Evolutionary conservation across 1,139 yeast genomes (phyloP).

Genomic region (Lodderomyces pseudojiufengensis): DNA sequence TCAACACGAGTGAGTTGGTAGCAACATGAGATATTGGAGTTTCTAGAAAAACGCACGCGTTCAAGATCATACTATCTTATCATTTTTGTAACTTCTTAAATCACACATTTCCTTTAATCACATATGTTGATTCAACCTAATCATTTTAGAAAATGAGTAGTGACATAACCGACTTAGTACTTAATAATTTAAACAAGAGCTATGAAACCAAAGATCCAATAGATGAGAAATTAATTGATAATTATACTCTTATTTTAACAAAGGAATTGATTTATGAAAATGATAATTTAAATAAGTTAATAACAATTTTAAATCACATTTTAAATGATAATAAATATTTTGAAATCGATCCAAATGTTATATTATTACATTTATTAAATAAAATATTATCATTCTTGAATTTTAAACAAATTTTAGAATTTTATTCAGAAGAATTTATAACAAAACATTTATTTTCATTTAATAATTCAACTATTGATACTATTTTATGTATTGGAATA

Average conservation of each 20-base stretch:
- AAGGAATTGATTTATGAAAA: conserved; percentile 3
- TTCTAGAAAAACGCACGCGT: too few species aligned
- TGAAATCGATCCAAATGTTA: conserved; percentile 21
- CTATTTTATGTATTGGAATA: conserved; percentile 19
- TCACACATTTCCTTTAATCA: too few species aligned
- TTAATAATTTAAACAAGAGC: conserved; percentile 7
- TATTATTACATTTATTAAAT: conserved; percentile 21
- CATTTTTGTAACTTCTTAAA: too few species aligned
- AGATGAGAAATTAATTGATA: conserved; percentile 11
- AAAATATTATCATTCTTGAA: conserved; percentile 18
- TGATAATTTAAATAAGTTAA: conserved; percentile 5
- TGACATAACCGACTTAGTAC: too few species aligned
- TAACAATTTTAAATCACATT: conserved; percentile 12
- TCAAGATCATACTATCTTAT: too few species aligned
- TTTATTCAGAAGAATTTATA: conserved; percentile 23
- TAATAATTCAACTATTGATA: conserved; percentile 12
- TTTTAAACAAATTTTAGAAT: conserved; percentile 17
- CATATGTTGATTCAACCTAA: too few species aligned
- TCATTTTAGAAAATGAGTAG: too few species aligned
- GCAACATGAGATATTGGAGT: too few species aligned
- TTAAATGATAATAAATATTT: conserved; percentile 15
- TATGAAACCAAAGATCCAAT: conserved; percentile 8
- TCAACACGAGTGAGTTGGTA: too few species aligned
- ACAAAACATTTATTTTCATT: conserved; percentile 13
- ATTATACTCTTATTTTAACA: conserved; percentile 10